Evolutionary conservation across 2,329 filamentous ascomycete species (phyloP).

Genomic region (Phaeomoniella chlamydospora): DNA sequence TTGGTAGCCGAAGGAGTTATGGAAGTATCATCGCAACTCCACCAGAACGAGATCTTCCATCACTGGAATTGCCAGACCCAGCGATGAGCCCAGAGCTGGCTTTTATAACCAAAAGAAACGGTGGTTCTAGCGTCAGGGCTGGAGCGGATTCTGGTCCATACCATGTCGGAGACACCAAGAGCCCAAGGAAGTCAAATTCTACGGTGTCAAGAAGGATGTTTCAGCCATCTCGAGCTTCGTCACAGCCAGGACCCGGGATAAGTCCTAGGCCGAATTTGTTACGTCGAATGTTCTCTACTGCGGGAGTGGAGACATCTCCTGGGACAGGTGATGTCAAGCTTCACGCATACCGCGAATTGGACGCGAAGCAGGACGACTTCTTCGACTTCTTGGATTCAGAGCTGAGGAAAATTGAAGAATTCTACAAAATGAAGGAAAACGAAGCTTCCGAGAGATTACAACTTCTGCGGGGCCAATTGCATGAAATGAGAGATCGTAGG

Average conservation of each 20-base stretch:
- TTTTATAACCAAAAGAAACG: background rate
- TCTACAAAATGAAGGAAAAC: conserved; percentile 78
- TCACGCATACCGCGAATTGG: conserved; percentile 48
- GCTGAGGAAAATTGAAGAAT: conserved; percentile 79
- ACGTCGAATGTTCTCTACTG: conserved; percentile 1
- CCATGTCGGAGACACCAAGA: conserved; percentile 5
- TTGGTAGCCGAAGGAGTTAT: conserved; percentile 33
- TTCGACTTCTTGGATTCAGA: conserved; percentile 72
- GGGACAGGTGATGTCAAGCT: conserved; percentile 33
- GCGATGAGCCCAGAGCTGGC: conserved; percentile 33
- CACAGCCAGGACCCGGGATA: background rate
- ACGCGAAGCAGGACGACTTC: conserved; percentile 68
- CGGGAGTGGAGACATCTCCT: conserved; percentile 13
- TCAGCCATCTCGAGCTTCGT: background rate
- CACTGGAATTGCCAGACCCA: conserved; percentile 47
- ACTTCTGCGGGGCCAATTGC: conserved; percentile 66
- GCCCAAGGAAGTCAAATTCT: conserved; percentile 1
- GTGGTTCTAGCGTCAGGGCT: background rate
- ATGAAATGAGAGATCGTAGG: conserved; percentile 80
- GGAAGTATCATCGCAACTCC: conserved; percentile 49
- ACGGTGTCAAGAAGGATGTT: background rate
- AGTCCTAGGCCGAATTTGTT: background rate
- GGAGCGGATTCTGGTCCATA: background rate
- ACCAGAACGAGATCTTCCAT: conserved; percentile 27
- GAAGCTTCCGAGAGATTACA: conserved; percentile 62